A percentile compares a stretch with the other conserved stretches of the same genome.
phyloP scores from a whole-genome alignment of 169 alveolate species.

The Babesia ovata region DNA sequence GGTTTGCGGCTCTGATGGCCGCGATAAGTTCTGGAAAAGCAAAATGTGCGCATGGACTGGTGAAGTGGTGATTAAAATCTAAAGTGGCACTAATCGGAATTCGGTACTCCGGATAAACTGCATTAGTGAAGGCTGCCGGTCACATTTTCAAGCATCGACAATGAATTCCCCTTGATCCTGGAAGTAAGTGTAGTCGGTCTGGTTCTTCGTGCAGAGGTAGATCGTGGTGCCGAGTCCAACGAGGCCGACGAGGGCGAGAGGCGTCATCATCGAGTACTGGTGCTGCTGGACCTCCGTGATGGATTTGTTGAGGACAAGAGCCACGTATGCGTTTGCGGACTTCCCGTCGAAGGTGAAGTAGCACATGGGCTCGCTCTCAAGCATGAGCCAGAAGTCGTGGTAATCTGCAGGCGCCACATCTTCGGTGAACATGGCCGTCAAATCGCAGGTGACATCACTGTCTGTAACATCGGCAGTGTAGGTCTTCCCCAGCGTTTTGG shows the following conservation, averaged over 20 bases:
- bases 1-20: no score
- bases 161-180: slow-evolving; percentile 49
- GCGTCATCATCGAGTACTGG: not conserved
- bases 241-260: slow-evolving; percentile 2
- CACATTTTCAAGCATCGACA: not conserved
- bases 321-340: slow-evolving; percentile 1
- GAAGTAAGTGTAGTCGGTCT: slow-evolving; percentile 66
- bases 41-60: no score
- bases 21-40: no score
- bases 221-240: slow-evolving; percentile 6
- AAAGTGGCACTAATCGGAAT: no score
- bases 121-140: no score
- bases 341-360: slow-evolving; percentile 48
- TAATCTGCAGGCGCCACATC: not conserved
- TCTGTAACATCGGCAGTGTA: slow-evolving; percentile 2
- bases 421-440: slow-evolving; percentile 24
- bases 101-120: no score
- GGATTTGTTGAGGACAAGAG: slow-evolving; percentile 16
- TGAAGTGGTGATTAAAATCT: no score
- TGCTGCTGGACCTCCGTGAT: not conserved
- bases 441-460: slow-evolving; percentile 11
- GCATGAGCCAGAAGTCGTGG: slow-evolving; percentile 52
- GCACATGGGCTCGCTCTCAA: slow-evolving; percentile 50
- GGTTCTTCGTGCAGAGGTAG: slow-evolving; percentile 17
- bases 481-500: slow-evolving; percentile 7